A percentile compares a stretch with the other conserved stretches of the same genome.
These are phyloP conservation scores for Noccaea caerulescens DNA, from an alignment of 345 rosid genomes.

Conservation along the genomic window DNA sequence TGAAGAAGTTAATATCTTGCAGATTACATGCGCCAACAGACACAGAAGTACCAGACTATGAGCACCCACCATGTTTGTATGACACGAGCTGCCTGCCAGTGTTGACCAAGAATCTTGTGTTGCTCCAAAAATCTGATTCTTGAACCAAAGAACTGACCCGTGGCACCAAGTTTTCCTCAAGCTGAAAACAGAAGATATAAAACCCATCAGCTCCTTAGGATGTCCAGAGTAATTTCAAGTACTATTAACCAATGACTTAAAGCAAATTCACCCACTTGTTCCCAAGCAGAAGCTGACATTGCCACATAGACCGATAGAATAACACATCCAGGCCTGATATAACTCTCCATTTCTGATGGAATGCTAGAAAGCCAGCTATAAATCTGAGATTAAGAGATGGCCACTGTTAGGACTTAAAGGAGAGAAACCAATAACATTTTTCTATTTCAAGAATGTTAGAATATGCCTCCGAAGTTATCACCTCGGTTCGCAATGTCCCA, in stretches of 20 bases:
- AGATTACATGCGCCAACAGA: background rate
- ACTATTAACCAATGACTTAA: background rate
- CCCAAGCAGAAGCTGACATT: constrained; percentile 71
- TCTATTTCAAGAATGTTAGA: background rate
- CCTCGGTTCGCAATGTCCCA: constrained; percentile 65
- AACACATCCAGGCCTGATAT: constrained; percentile 93
- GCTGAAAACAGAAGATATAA: constrained; percentile 47
- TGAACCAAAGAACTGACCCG: constrained; percentile 57
- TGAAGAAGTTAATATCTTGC: constrained; percentile 7
- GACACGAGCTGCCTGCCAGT: constrained; percentile 71
- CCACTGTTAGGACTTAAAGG: constrained; percentile 1
- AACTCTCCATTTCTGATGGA: constrained; percentile 95
- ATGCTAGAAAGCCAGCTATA: constrained; percentile 83
- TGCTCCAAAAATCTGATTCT: constrained; percentile 73
- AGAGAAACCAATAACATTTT: background rate
- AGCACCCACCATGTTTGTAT: constrained; percentile 61
- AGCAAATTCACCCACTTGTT: constrained; percentile 58
- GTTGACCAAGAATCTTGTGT: constrained; percentile 67
- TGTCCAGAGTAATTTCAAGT: constrained; percentile 32
- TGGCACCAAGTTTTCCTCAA: constrained; percentile 63
- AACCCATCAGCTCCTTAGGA: constrained; percentile 29
- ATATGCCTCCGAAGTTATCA: constrained; percentile 22
- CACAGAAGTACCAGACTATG: constrained; percentile 1
- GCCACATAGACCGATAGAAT: constrained; percentile 74
- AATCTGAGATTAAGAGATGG: constrained; percentile 54